Evolutionary conservation across 345 rosid species (phyloP).

Genomic region (Camelina laxa): DNA sequence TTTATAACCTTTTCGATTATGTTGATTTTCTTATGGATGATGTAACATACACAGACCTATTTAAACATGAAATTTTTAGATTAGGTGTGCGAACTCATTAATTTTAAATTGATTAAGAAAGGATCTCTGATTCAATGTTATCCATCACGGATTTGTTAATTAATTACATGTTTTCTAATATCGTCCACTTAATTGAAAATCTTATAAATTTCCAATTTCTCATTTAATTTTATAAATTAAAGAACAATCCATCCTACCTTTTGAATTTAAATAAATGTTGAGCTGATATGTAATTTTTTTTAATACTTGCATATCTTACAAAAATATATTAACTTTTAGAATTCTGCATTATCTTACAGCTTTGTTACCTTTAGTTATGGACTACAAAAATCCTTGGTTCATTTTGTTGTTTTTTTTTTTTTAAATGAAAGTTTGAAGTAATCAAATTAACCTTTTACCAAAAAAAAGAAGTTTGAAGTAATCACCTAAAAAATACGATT

Average conservation of each 20-base stretch:
- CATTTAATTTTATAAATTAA: not conserved
- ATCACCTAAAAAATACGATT: not conserved
- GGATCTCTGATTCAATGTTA: not conserved
- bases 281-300: too few relatives aligned
- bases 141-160: not conserved
- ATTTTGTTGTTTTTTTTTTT: too few relatives aligned
- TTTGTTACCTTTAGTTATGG: not conserved
- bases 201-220: not conserved
- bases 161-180: not conserved
- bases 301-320: not conserved
- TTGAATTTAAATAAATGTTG: not conserved
- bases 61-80: too few relatives aligned
- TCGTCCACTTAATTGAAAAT: not conserved
- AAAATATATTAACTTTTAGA: not conserved
- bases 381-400: too few relatives aligned
- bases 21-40: conserved; percentile 2
- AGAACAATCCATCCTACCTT: not conserved
- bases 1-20: not conserved
- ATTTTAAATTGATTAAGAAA: not conserved
- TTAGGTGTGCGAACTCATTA: conserved; percentile 6
- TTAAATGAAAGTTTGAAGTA: too few relatives aligned
- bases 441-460: too few relatives aligned
- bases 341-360: not conserved
- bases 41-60: not conserved
- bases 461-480: not conserved